Evolutionary conservation across 768 basidiomycete species (phyloP).

Genomic region (Tulasnella sp.): DNA sequence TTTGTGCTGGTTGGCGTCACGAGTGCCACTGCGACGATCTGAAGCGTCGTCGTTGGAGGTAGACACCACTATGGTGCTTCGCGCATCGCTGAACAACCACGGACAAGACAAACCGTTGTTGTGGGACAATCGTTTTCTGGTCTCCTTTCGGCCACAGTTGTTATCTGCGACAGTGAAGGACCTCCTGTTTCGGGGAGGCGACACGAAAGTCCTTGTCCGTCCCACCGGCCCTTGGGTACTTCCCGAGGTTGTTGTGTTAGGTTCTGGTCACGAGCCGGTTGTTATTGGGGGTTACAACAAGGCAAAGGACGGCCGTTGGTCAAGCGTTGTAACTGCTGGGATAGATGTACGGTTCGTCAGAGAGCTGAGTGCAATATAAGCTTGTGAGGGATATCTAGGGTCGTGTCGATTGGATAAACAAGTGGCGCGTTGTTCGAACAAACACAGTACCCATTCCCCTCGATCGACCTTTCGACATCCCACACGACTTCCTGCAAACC

Average conservation of each 20-base stretch:
- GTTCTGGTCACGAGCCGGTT: background rate
- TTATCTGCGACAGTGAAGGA: conserved; percentile 11
- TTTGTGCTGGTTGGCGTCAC: conserved; percentile 50
- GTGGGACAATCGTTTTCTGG: conserved; percentile 54
- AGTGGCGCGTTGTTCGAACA: background rate
- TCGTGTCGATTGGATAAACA: no score
- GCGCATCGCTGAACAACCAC: background rate
- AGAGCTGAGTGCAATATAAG: background rate
- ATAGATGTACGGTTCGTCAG: background rate
- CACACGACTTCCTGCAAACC: no score
- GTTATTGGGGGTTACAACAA: background rate
- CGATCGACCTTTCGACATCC: no score
- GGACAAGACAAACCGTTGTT: conserved; percentile 31
- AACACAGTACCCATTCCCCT: background rate
- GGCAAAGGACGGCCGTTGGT: background rate
- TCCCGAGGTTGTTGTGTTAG: conserved; percentile 16
- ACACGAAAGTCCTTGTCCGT: background rate
- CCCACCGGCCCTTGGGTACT: conserved; percentile 15
- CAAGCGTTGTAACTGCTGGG: background rate
- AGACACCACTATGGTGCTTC: background rate
- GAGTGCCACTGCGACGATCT: conserved; percentile 31
- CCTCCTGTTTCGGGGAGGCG: background rate
- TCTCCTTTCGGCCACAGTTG: conserved; percentile 24
- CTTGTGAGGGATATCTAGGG: background rate
- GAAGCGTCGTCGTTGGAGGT: conserved; percentile 1